Evolutionary conservation across 306 rosid species (phyloP), one percentile per base, ranked within the genome.

Genomic region (Cicer cuneatum): DNA sequence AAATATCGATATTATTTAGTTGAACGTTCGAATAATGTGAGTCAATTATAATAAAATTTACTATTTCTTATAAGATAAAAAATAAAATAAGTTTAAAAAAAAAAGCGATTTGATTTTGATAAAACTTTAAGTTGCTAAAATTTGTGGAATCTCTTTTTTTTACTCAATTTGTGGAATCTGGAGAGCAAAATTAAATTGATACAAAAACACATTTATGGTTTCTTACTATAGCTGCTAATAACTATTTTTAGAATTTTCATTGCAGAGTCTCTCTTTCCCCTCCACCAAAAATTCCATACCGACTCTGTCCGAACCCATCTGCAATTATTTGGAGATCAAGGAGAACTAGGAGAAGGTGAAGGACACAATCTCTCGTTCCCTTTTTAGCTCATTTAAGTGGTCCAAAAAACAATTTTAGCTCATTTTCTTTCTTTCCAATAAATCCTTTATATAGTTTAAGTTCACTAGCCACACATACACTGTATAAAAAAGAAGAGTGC

Each of bases 311-410:
- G 39, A 64, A 76, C 76, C 97, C 97, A 3, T 85, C 88, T 43
- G 97, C 97, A 15, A 93, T 93, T 81, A 85, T 91, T 35, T 91
- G 98, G 98, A 88, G 89, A 82, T 80, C 90, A 69, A 88, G 92
- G 77, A 93, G 77, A 76, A 69, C 86, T 3, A 73, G 71, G 66
- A 74, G 89, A 75, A 86, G 80, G 74, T 84, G 84, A 83, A 46
- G 65, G 63, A 57, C 67, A 58, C 61, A 47, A 62, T 52, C 11
- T 77, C 52, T 38, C n/a, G 2, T 42, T 29, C 40, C 46, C 51
- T 53, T 48, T 12, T n/a, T n/a, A n/a, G n/a, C n/a, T 29, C 35
- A 29, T 29, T 3, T 29, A 29, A 29, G 0, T 3, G 35, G 0
- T 16, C 59, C 37, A 35, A 5, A 40, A 42, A 29, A 11, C 14